phyloP scores from a whole-genome alignment of 108 stramenopile species.

The Cyclotella atomus region DNA sequence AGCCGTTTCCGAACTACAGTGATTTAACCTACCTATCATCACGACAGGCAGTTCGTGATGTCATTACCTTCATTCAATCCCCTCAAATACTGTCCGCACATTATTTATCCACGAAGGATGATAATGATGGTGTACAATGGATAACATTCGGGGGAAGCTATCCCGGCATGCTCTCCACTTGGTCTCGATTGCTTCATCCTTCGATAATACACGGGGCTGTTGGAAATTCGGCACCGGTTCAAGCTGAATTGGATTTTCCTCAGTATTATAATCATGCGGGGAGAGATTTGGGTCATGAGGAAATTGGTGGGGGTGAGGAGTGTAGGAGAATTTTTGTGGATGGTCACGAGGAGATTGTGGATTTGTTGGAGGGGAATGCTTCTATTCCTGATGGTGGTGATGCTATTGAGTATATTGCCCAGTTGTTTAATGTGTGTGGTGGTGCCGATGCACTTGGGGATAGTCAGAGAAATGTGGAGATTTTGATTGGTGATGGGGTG shows the following conservation, averaged over 20 bases:
- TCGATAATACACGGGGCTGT: slow-evolving; percentile 82
- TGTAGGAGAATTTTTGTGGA: slow-evolving; percentile 68
- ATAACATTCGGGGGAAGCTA: slow-evolving; percentile 92
- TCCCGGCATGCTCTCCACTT: slow-evolving; percentile 86
- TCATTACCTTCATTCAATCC: slow-evolving; percentile 69
- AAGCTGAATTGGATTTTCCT: slow-evolving; percentile 75
- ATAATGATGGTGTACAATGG: slow-evolving; percentile 37
- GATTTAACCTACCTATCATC: slow-evolving; percentile 66
- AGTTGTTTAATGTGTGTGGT: slow-evolving; percentile 78
- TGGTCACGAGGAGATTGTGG: slow-evolving; percentile 70
- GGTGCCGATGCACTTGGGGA: slow-evolving; percentile 51
- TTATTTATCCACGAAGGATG: slow-evolving; percentile 15
- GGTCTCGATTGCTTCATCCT: slow-evolving; percentile 86
- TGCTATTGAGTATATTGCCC: slow-evolving; percentile 41
- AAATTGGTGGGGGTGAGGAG: slow-evolving; percentile 74
- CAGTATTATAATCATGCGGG: slow-evolving; percentile 84
- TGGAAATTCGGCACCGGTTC: slow-evolving; percentile 83
- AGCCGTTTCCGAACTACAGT: neutral
- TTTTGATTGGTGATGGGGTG: slow-evolving; percentile 88
- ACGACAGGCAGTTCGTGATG: slow-evolving; percentile 84
- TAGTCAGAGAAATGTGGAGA: slow-evolving; percentile 50
- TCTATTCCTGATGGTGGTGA: neutral
- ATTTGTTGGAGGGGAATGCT: slow-evolving; percentile 14
- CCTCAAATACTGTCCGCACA: slow-evolving; percentile 18
- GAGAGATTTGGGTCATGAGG: slow-evolving; percentile 55